phyloP scores from a whole-genome alignment of 345 rosid genomes.

The Triadica sebifera region DNA sequence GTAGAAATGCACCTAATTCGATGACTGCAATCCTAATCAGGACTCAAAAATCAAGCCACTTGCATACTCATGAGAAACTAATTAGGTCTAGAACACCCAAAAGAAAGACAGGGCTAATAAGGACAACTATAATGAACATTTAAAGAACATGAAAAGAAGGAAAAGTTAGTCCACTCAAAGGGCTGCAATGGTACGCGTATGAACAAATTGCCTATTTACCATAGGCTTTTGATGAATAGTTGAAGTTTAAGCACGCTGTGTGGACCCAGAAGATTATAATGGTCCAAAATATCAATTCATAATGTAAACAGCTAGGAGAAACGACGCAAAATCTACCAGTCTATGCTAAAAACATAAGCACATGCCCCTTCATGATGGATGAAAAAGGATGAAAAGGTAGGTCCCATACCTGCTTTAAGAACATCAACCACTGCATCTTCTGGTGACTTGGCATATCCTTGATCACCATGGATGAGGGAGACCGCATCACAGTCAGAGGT shows the following conservation, averaged over 20 bases:
- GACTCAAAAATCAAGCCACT: neutral
- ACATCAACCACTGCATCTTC: slow-evolving; percentile 82
- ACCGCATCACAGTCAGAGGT: slow-evolving; percentile 91
- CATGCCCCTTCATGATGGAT: neutral
- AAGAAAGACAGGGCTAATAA: neutral
- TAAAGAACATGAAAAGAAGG: neutral
- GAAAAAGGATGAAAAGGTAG: neutral
- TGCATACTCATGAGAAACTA: neutral
- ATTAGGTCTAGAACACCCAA: neutral
- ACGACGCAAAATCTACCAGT: neutral
- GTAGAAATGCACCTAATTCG: neutral
- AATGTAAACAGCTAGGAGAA: neutral
- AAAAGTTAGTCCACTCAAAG: neutral
- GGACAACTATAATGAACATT: neutral
- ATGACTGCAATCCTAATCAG: neutral
- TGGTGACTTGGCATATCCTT: slow-evolving; percentile 67
- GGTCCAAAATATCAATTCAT: slow-evolving; percentile 5
- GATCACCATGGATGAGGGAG: slow-evolving; percentile 55
- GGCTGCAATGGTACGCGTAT: neutral
- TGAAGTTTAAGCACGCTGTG: neutral
- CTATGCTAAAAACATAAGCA: slow-evolving; percentile 15
- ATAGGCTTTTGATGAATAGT: neutral
- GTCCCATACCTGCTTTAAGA: slow-evolving; percentile 67
- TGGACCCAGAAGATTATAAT: slow-evolving; percentile 7
- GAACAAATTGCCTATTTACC: neutral